phyloP scores from a whole-genome alignment of 2,329 filamentous ascomycete genomes.

The Paraconiothyrium brasiliense region DNA sequence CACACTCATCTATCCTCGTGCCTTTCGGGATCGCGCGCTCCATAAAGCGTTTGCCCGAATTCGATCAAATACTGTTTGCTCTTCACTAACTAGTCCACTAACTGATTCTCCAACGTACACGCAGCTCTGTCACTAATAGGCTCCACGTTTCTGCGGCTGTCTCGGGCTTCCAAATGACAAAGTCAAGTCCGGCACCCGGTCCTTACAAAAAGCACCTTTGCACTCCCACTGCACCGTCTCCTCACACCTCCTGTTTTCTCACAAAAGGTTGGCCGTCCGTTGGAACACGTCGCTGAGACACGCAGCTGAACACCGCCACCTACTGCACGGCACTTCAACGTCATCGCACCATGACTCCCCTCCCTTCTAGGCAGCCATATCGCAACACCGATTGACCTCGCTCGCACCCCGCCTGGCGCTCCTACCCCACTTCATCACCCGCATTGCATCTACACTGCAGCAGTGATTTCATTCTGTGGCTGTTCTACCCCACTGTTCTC shows the following conservation, averaged over 20 bases:
- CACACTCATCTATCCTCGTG: not conserved
- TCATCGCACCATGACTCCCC: conserved; percentile 41
- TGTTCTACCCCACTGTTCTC: conserved; percentile 12
- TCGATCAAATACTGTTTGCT: not conserved
- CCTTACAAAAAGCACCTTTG: conserved; percentile 1
- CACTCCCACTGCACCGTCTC: not conserved
- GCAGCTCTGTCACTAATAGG: conserved; percentile 14
- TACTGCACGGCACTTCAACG: conserved; percentile 29
- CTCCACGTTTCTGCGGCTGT: conserved; percentile 20
- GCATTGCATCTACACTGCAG: conserved; percentile 28
- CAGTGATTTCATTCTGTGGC: conserved; percentile 21
- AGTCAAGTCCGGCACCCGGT: conserved; percentile 12
- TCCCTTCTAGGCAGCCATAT: conserved; percentile 40
- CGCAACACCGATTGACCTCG: conserved; percentile 22
- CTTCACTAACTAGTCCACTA: conserved; percentile 8
- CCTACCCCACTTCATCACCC: conserved; percentile 25
- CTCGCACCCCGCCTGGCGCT: conserved; percentile 8
- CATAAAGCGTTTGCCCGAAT: not conserved
- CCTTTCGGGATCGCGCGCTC: conserved; percentile 8
- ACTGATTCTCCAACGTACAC: not conserved
- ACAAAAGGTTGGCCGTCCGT: not conserved
- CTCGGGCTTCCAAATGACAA: conserved; percentile 16
- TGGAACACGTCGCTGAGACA: conserved; percentile 21
- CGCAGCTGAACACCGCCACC: conserved; percentile 29
- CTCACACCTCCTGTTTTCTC: conserved; percentile 10